Percentiles rank a stretch among this genome's conserved stretches.
phyloP scores from a whole-genome alignment of 2,329 filamentous ascomycete species.

The Fusarium sp. region DNA sequence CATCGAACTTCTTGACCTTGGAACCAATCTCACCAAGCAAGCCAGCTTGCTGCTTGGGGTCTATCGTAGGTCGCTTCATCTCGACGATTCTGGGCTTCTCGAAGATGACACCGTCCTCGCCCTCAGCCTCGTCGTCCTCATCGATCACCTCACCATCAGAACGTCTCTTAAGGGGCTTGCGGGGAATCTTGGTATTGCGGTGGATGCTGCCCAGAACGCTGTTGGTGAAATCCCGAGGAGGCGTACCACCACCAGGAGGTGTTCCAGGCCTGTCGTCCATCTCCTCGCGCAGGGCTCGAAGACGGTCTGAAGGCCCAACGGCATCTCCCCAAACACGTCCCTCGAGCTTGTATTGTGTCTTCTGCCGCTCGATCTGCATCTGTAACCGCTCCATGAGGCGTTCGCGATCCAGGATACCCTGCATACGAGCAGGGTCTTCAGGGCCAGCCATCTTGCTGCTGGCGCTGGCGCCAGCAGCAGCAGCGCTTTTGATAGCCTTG shows the following conservation, averaged over 20 bases:
- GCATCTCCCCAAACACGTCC: slow-evolving; percentile 87
- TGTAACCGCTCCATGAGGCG: slow-evolving; percentile 92
- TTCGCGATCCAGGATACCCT: slow-evolving; percentile 92
- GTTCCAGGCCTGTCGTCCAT: slow-evolving; percentile 76
- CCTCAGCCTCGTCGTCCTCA: slow-evolving; percentile 60
- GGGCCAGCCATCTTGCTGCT: slow-evolving; percentile 60
- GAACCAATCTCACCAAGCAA: slow-evolving; percentile 75
- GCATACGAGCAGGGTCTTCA: slow-evolving; percentile 78
- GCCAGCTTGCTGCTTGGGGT: slow-evolving; percentile 71
- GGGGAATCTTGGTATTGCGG: slow-evolving; percentile 64
- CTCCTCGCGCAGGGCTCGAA: slow-evolving; percentile 89
- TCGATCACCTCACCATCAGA: slow-evolving; percentile 55
- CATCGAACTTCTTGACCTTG: slow-evolving; percentile 77
- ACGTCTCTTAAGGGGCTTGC: slow-evolving; percentile 58
- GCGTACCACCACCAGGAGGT: slow-evolving; percentile 59
- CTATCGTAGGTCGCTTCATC: slow-evolving; percentile 73
- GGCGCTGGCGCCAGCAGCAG: slow-evolving; percentile 53
- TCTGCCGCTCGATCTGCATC: slow-evolving; percentile 94
- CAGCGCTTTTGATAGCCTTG: slow-evolving; percentile 68
- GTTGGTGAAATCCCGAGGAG: slow-evolving; percentile 71
- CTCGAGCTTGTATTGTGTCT: slow-evolving; percentile 97
- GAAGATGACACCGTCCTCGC: slow-evolving; percentile 63
- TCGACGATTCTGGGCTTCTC: slow-evolving; percentile 84
- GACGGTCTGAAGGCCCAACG: slow-evolving; percentile 85
- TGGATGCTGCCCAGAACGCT: slow-evolving; percentile 78